Conservation (phyloP, 176 grass and related monocot species). For the Rhynchospora tenuis region DNA sequence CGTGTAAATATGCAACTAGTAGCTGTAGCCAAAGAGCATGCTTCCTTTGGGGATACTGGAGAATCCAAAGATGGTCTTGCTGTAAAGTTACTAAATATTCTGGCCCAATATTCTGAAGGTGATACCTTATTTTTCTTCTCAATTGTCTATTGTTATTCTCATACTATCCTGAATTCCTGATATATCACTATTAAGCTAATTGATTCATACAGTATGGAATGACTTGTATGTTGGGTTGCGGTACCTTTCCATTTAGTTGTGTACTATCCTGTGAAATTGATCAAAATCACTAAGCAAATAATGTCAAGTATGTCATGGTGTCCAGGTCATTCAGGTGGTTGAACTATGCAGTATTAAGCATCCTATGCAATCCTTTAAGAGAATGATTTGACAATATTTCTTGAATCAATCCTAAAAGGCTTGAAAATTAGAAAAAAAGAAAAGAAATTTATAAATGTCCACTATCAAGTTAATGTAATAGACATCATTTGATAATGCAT, state of each 20-base stretch:
- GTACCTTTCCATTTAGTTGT: not conserved
- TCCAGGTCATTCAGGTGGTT: not conserved
- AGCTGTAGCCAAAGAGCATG: slow-evolving; percentile 78
- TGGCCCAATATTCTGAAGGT: slow-evolving; percentile 99
- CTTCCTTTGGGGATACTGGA: slow-evolving; percentile 76
- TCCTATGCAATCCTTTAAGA: not conserved
- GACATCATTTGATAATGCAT: not conserved
- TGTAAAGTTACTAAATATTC: slow-evolving; percentile 78
- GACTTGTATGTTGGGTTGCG: not conserved
- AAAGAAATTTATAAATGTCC: not conserved
- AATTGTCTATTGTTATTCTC: slow-evolving; percentile 3
- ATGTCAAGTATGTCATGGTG: not conserved
- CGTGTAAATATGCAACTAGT: slow-evolving; percentile 73
- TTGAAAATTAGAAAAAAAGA: not conserved
- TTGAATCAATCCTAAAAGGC: not conserved
- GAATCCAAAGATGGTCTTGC: slow-evolving; percentile 87
- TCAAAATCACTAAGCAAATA: not conserved
- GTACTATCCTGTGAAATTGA: not conserved
- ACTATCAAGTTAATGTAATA: not conserved
- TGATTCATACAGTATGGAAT: not conserved
- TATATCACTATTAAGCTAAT: not conserved
- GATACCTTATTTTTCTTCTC: not conserved
- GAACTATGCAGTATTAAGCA: not conserved
- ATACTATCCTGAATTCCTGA: not conserved
- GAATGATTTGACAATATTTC: not conserved